Conservation (phyloP, 495 filamentous ascomycete genomes). For the Hypoxylon perforatum region DNA sequence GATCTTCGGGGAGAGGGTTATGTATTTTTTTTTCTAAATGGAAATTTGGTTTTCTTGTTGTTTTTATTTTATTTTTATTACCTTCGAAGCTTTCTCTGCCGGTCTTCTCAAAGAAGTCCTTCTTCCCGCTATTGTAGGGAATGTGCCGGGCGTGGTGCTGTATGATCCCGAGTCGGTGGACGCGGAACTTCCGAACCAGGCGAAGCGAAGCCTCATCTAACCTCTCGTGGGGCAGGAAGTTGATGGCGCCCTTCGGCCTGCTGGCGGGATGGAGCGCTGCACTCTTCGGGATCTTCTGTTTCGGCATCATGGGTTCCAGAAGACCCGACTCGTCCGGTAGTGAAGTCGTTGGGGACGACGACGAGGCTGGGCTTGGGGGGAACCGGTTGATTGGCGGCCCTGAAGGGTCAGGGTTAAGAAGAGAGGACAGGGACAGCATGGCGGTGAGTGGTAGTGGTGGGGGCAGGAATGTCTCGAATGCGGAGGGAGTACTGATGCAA, state of each 20-base stretch:
- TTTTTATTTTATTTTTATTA: slow-evolving; percentile 56
- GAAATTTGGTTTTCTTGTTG: background rate
- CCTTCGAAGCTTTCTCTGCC: slow-evolving; percentile 90
- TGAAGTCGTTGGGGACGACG: slow-evolving; percentile 45
- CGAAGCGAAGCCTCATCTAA: slow-evolving; percentile 64
- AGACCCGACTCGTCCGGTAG: slow-evolving; percentile 40
- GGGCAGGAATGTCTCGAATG: slow-evolving; percentile 46
- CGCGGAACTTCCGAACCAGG: slow-evolving; percentile 68
- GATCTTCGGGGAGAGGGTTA: slow-evolving; percentile 22
- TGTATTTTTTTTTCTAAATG: too few relatives aligned
- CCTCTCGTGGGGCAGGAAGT: slow-evolving; percentile 74
- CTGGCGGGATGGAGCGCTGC: slow-evolving; percentile 67
- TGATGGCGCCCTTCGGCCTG: slow-evolving; percentile 69
- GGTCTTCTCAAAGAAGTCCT: slow-evolving; percentile 83
- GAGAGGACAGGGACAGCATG: slow-evolving; percentile 68
- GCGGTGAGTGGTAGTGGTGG: slow-evolving; percentile 43
- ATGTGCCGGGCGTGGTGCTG: slow-evolving; percentile 77
- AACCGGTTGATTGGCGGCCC: slow-evolving; percentile 45
- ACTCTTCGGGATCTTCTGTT: slow-evolving; percentile 66
- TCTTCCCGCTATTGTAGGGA: slow-evolving; percentile 94
- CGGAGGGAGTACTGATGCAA: slow-evolving; percentile 43
- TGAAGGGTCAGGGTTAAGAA: slow-evolving; percentile 69
- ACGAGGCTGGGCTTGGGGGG: slow-evolving; percentile 45
- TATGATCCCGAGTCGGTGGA: slow-evolving; percentile 78
- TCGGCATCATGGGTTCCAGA: slow-evolving; percentile 46